phyloP scores from a whole-genome alignment of 139 green algal genomes.

The Mychonastes homosphaera region DNA sequence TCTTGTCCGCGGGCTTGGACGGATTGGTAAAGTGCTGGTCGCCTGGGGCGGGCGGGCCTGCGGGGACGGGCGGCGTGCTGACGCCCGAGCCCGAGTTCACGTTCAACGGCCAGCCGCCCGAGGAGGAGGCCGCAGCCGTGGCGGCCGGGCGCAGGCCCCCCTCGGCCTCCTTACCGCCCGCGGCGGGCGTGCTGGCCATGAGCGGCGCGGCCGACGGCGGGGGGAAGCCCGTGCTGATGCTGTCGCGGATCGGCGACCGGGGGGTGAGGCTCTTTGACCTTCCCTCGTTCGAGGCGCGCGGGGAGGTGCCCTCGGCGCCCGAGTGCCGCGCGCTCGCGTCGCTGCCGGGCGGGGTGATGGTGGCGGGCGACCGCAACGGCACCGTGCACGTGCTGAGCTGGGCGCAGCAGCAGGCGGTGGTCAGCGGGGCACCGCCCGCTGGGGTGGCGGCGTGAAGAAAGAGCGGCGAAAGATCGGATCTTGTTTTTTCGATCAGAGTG shows the following conservation, averaged over 20 bases:
- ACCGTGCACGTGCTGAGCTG: too few species aligned
- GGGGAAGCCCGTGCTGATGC: constrained; percentile 14
- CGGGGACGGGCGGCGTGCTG: constrained; percentile 1
- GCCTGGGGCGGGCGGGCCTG: constrained; percentile 2
- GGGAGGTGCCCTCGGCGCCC: too few species aligned
- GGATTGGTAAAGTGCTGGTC: constrained; percentile 20
- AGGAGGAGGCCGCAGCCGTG: background rate
- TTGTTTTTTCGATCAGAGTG: too few species aligned
- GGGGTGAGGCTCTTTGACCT: constrained; percentile 13
- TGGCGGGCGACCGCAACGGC: too few species aligned
- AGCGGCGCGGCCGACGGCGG: background rate
- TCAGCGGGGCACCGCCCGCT: too few species aligned
- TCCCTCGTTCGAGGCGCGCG: constrained; percentile 10
- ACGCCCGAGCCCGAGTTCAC: constrained; percentile 16
- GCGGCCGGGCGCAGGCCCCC: constrained; percentile 9
- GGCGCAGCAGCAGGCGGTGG: too few species aligned
- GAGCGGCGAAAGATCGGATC: too few species aligned
- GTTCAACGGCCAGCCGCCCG: constrained; percentile 10
- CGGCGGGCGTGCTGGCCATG: constrained; percentile 10
- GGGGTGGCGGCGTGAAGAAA: too few species aligned
- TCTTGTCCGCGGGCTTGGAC: constrained; percentile 13
- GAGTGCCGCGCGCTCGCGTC: too few species aligned
- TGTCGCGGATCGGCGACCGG: constrained; percentile 2
- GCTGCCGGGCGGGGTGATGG: too few species aligned
- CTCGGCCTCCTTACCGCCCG: background rate